These are phyloP conservation scores for Dacryopinax primogenitus DNA, from an alignment of 768 basidiomycete genomes.

Conservation along the genomic window DNA sequence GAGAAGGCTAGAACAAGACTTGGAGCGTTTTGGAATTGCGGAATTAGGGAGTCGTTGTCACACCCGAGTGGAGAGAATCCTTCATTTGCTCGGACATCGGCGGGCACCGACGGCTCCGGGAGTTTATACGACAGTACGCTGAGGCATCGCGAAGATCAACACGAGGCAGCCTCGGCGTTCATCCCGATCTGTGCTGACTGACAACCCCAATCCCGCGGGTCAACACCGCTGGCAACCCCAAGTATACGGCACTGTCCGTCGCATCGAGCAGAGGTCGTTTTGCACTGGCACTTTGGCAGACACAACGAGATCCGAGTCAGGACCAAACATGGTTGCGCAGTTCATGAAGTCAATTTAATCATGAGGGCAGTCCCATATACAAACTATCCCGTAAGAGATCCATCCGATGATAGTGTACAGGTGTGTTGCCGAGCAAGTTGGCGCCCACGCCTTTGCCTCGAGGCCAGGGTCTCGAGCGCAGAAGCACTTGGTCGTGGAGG, in stretches of 20 bases:
- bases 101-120: background rate
- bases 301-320: background rate
- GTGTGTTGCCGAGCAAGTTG: background rate
- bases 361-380: too few species aligned
- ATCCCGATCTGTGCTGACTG: background rate
- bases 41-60: background rate
- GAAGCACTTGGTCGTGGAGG: background rate
- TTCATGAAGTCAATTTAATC: too few species aligned
- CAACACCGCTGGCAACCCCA: background rate
- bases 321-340: too few species aligned
- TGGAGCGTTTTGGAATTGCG: background rate
- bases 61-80: background rate
- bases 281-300: background rate
- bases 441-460: background rate
- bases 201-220: background rate
- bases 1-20: background rate
- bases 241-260: background rate
- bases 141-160: background rate
- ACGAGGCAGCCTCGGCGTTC: background rate
- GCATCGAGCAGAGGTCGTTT: too few species aligned
- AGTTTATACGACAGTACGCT: background rate
- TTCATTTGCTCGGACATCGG: background rate
- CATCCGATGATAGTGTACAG: background rate
- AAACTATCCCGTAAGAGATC: background rate
- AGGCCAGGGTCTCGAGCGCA: constrained; percentile 4